Percentiles rank a stretch among this genome's conserved stretches.
Conservation (phyloP, 257 asterid species). For the Solanum pennellii region DNA sequence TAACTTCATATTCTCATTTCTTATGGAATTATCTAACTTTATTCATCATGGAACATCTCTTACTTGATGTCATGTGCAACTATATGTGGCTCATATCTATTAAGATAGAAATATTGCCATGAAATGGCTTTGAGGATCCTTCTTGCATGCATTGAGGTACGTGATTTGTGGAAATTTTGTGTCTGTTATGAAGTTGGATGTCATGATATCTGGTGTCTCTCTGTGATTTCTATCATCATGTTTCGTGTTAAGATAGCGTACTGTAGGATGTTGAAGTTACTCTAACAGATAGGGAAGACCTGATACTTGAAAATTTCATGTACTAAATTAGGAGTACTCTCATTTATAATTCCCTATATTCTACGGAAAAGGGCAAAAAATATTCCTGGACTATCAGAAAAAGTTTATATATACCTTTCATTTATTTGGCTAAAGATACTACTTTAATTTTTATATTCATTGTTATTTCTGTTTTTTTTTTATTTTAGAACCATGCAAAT, state of each 20-base stretch:
- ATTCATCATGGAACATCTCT: background rate
- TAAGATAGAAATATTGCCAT: slow-evolving; percentile 86
- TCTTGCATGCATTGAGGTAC: slow-evolving; percentile 92
- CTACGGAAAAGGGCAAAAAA: too few relatives aligned
- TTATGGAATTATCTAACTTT: background rate
- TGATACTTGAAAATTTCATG: background rate
- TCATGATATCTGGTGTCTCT: background rate
- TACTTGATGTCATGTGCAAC: slow-evolving; percentile 5
- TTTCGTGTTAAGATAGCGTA: background rate
- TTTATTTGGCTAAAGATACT: too few relatives aligned
- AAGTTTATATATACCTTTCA: too few relatives aligned
- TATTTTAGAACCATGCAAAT: too few relatives aligned
- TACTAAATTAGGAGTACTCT: background rate
- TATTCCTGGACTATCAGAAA: too few relatives aligned
- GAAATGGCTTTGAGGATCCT: slow-evolving; percentile 97
- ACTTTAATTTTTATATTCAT: too few relatives aligned
- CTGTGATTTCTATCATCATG: background rate
- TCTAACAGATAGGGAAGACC: background rate
- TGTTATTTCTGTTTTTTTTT: too few relatives aligned
- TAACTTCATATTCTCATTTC: slow-evolving; percentile 23
- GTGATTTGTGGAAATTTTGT: background rate
- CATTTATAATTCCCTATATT: background rate
- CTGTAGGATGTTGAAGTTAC: background rate
- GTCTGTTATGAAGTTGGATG: background rate
- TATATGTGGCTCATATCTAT: slow-evolving; percentile 88